These are phyloP conservation scores for Ganoderma lucidum DNA, from an alignment of 1,284 basidiomycete species.

Conservation along the genomic window DNA sequence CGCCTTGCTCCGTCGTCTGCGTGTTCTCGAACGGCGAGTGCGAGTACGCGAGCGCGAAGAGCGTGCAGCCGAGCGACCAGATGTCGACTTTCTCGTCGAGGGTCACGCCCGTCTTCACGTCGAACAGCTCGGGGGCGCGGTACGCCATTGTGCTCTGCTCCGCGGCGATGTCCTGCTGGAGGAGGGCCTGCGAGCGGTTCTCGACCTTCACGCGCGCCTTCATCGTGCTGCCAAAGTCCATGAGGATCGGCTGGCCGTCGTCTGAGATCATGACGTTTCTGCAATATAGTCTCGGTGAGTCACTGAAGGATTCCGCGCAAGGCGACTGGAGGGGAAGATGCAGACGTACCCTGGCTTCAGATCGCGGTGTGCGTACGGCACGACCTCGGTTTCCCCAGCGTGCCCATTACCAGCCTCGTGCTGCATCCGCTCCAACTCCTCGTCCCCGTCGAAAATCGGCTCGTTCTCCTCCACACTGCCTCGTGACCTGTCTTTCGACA, in stretches of 20 bases:
- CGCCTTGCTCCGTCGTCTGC: slow-evolving; percentile 87
- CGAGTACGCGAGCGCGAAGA: slow-evolving; percentile 91
- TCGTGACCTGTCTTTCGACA: slow-evolving; percentile 53
- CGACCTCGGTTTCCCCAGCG: slow-evolving; percentile 57
- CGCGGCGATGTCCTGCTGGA: slow-evolving; percentile 93
- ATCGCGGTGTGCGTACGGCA: slow-evolving; percentile 97
- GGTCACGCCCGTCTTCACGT: slow-evolving; percentile 88
- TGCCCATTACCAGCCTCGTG: slow-evolving; percentile 35
- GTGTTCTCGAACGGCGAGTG: slow-evolving; percentile 93
- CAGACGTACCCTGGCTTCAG: slow-evolving; percentile 90
- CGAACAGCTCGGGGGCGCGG: slow-evolving; percentile 93
- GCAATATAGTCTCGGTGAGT: not conserved
- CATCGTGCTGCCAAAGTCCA: slow-evolving; percentile 96
- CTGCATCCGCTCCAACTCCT: slow-evolving; percentile 59
- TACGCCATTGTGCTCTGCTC: slow-evolving; percentile 98
- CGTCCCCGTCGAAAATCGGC: slow-evolving; percentile 81
- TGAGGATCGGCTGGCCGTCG: slow-evolving; percentile 91
- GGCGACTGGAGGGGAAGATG: not conserved
- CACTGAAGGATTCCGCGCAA: not conserved
- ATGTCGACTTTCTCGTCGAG: slow-evolving; percentile 97
- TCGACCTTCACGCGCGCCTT: slow-evolving; percentile 83
- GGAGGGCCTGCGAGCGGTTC: slow-evolving; percentile 84
- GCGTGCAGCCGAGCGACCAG: slow-evolving; percentile 93
- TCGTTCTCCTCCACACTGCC: slow-evolving; percentile 49
- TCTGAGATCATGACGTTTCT: slow-evolving; percentile 98